Base-by-base conservation (phyloP, 1,284 basidiomycete species). In the Spongiforma sp. region DNA sequence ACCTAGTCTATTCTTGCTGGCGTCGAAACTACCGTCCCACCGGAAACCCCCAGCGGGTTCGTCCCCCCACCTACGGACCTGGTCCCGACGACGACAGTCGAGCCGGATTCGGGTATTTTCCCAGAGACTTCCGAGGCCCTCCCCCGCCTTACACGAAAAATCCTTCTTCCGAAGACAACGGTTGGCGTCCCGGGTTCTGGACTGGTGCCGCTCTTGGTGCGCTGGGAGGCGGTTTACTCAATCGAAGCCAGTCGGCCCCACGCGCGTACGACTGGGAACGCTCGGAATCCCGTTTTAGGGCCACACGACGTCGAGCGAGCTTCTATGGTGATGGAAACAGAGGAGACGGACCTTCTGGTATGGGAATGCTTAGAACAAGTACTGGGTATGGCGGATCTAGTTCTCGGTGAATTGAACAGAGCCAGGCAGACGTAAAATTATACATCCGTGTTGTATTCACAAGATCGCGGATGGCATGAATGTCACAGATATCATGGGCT, bases 101-200 rank as follows among this genome's bases (percentile, higher is more conserved):
- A 34, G 48, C 67, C 41, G 69, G 74, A 7, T 64, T 67, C 36
- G 80, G 84, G 19, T 86, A 84, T 76, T 88, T 89, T 66, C 85
- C 87, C 2, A 82, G 87, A 2, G 81, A 82, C 46, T 77, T 79
- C 66, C 78, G 80, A 6, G 67, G 61, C 19, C 85, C 93, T 1
- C 94, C 95, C 0, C 94, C 95, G 11, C 94, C 94, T 0, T 96
- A 96, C 73, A 81, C 85, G 11, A 87, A 88, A 71, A 65, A 75
- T 54, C 68, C 77, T 1, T 63, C 75, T 9, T 36, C 74, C 10
- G 12, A 36, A 4, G 73, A 73, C n/a, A n/a, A n/a, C 14, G 76
- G 71, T 33, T 87, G 87, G 81, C 75, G 81, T 57, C 90, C 91
- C 5, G 93, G 93, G 3, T 95, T 95, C 75, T 94, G 89, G 91